Base-by-base conservation (phyloP, 2,329 filamentous ascomycete genomes). In the Orbilia brochopaga region DNA sequence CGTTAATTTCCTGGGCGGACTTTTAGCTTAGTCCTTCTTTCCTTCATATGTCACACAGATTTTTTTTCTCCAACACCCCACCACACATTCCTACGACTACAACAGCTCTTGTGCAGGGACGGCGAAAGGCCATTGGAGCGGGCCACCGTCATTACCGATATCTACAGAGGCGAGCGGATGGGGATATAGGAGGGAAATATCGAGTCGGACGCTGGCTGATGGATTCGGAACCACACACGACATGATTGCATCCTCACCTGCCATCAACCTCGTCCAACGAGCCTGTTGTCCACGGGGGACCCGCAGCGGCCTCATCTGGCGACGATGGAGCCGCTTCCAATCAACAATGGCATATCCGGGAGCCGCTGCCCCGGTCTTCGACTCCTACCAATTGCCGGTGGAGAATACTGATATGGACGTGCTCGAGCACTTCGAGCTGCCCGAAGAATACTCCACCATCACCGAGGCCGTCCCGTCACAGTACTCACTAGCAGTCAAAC, bases 321-420 rank as follows among this genome's bases (percentile, higher is more conserved):
- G 67, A 51, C 50, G 67, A 72, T 65, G 67, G 67, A 64, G 23
- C n/a, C 67, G 67, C 17, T 61, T 72, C 24, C 67, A 72, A 53
- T 65, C 67, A 4, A 54, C 67, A 48, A 72, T 65, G 55, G 42
- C 67, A 7, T 72, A 72, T 21, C 11, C n/a, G 6, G 67, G 60
- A 3, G 58, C 59, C 10, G n/a, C 50, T n/a, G 50, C 46, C 21
- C 67, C 58, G 23, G 55, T 17, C 19, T 65, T 72, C 51, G 56
- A 65, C 19, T 65, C 60, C 7, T 65, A 65, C 44, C 54, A 61
- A 42, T 48, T 54, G 46, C 24, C 61, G 15, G 35, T 13, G 2
- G 23, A 32, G 5, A 30, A 19, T n/a, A 50, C 62, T 7, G 54
- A 70, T 15, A 53, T 72, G 17, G 67, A 72, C 44, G 37, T 65